Base-by-base conservation (phyloP, 139 green algal species). In the Yamagishiella unicocca region DNA sequence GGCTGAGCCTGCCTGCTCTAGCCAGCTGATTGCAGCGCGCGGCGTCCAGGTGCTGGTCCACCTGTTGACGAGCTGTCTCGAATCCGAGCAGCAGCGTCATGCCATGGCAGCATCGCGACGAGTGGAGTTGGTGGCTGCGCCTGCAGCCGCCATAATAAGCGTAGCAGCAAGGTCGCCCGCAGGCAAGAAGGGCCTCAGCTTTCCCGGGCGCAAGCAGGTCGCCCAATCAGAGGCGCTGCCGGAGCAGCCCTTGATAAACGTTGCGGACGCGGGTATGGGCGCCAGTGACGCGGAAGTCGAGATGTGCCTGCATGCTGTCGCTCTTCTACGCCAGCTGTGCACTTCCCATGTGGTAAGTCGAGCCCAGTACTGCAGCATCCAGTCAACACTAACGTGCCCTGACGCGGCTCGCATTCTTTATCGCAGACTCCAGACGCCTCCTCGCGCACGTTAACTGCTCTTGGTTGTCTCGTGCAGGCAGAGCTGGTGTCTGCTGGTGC, bases 41-140 rank as follows among this genome's bases (percentile, higher is more conserved):
- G 85, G 84, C 2, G n/a, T 92, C 37, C 85, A 45, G 8, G 54
- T 86, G 24, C 71, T 92, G 2, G 54, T 89, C 10, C 84, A 90
- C 54, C 54, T 88, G 66, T 37, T 92, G 7, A 35, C 37, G 7
- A 33, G 38, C 42, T 58, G 42, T 38, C 2, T 45, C 31, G 33
- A 74, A 42, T 10, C n/a, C n/a, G n/a, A n/a, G n/a, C n/a, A n/a
- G n/a, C n/a, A n/a, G n/a, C n/a, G n/a, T n/a, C n/a, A n/a, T n/a
- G n/a, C n/a, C n/a, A n/a, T n/a, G n/a, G n/a, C n/a, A n/a, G n/a
- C n/a, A n/a, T n/a, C n/a, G 31, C n/a, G 62, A n/a, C 62, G 31
- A 33, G 33, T 27, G 4, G 67, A 5, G 67, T 8, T 37, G 70
- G 42, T 24, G 38, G 70, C 38, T 21, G 27, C 70, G 37, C 29